Conservation (phyloP, 2,329 filamentous ascomycete genomes). For the Zalaria obscura region DNA sequence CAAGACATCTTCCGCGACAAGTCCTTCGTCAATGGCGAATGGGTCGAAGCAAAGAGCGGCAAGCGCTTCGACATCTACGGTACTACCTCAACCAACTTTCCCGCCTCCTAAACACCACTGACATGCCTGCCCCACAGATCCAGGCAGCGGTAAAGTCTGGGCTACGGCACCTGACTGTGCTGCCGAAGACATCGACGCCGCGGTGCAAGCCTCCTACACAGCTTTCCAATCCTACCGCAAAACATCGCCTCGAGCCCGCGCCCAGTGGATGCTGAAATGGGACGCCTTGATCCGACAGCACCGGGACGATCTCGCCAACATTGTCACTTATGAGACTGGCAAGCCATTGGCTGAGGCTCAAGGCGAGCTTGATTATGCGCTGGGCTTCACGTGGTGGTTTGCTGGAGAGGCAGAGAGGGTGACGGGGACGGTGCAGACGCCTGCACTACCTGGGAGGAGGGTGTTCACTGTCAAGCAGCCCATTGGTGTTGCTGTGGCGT, state of each 20-base stretch:
- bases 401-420: conserved; percentile 44
- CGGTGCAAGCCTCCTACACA: conserved; percentile 44
- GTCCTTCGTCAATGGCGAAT: conserved; percentile 40
- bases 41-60: conserved; percentile 41
- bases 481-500: conserved; percentile 51
- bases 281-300: conserved; percentile 49
- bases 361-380: conserved; percentile 35
- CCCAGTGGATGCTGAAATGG: conserved; percentile 51
- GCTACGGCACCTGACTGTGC: conserved; percentile 32
- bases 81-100: conserved; percentile 9
- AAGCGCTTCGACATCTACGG: conserved; percentile 44
- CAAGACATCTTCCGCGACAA: conserved; percentile 39
- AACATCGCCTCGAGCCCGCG: conserved; percentile 44
- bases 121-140: conserved; percentile 24
- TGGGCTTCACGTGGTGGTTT: conserved; percentile 38
- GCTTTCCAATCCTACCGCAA: conserved; percentile 48
- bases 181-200: conserved; percentile 45
- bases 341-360: conserved; percentile 34
- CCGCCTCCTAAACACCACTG: not conserved
- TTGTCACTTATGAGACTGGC: conserved; percentile 42
- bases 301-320: conserved; percentile 45
- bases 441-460: conserved; percentile 47
- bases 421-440: conserved; percentile 45
- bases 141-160: conserved; percentile 35
- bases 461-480: conserved; percentile 64